Conservation (phyloP, 345 rosid genomes). For the Salix caprea region DNA sequence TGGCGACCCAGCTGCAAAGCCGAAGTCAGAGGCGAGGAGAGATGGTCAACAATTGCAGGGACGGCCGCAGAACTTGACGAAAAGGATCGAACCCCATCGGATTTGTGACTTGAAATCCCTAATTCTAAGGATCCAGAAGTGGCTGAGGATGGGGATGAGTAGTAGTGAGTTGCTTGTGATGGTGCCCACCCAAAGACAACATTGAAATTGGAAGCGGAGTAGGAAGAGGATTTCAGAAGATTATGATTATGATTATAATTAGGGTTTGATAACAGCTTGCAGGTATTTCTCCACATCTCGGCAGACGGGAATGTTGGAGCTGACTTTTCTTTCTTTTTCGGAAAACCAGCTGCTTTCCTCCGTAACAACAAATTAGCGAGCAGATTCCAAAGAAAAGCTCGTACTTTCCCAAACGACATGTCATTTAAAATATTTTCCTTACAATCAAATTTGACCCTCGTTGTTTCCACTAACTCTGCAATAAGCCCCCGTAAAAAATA, state of each 20-base stretch:
- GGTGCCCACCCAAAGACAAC: not conserved
- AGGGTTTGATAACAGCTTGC: not conserved
- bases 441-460: no score
- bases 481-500: not conserved
- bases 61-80: conserved; percentile 21
- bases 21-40: conserved; percentile 28
- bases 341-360: not conserved
- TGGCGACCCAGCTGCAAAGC: conserved; percentile 41
- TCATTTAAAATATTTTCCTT: not conserved
- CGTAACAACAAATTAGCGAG: not conserved
- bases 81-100: conserved; percentile 38
- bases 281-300: conserved; percentile 20
- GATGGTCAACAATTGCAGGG: conserved; percentile 8
- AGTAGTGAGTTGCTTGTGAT: conserved; percentile 8
- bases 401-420: not conserved
- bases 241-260: not conserved
- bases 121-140: conserved; percentile 22
- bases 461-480: no score
- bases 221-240: not conserved
- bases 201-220: not conserved
- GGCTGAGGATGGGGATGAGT: conserved; percentile 23
- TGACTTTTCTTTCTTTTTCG: not conserved
- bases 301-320: not conserved
- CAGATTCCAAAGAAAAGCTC: not conserved
- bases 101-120: conserved; percentile 25